Conservation (phyloP, 176 grass and related monocot species). For the Pharus latifolius region DNA sequence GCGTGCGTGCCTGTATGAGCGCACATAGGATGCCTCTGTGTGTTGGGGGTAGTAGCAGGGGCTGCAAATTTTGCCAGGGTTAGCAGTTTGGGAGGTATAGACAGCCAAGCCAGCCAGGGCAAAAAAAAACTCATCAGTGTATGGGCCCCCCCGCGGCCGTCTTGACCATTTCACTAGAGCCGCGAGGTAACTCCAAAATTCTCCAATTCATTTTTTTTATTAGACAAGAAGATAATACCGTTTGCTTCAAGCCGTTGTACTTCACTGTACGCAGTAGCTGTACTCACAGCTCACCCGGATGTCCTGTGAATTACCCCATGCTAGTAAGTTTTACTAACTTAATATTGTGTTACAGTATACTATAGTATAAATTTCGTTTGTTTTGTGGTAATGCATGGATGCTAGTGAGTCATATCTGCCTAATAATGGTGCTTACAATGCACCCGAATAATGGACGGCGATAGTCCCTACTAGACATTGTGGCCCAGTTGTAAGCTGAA, state of each 20-base stretch:
- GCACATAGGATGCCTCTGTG: slow-evolving; percentile 8
- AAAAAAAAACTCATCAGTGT: too few relatives aligned
- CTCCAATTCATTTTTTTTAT: background rate
- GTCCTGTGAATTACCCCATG: too few relatives aligned
- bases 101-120: too few relatives aligned
- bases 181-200: background rate
- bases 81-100: slow-evolving; percentile 2
- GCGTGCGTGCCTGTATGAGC: background rate
- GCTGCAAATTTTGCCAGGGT: background rate
- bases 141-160: background rate
- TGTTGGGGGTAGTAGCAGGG: background rate
- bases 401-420: too few relatives aligned
- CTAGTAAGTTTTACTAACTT: too few relatives aligned
- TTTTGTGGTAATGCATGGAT: too few relatives aligned
- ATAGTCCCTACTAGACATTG: too few relatives aligned
- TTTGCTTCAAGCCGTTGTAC: background rate
- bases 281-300: too few relatives aligned
- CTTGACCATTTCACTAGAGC: slow-evolving; percentile 5
- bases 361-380: too few relatives aligned
- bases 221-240: background rate
- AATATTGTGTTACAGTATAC: too few relatives aligned
- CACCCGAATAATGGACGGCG: too few relatives aligned
- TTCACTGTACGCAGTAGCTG: background rate
- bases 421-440: too few relatives aligned
- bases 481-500: background rate